Evolutionary conservation across 2,329 filamentous ascomycete genomes (phyloP), one percentile per base, ranked within the genome.

Genomic region (Aspergillus japonicus): DNA sequence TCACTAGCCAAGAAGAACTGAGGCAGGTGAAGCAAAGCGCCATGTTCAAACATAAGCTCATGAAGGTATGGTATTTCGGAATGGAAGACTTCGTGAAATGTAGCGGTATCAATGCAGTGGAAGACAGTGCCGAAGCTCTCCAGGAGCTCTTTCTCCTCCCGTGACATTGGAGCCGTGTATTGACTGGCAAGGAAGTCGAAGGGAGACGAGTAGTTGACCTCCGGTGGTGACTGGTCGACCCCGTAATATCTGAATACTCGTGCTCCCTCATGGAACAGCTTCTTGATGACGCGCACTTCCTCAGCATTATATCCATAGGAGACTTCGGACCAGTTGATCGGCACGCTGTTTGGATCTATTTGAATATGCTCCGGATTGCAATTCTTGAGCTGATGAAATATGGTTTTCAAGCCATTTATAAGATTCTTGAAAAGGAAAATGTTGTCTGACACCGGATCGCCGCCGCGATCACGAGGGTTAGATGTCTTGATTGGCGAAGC

Each of bases 1-100:
- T 99, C 95, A 69, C 93, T 97, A n/a, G 96, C 95, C 54, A 99
- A 85, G 77, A 99, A 95, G 76, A 98, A 99, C 72, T 99, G 95
- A 6, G 95, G 94, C 58, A 99, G 91, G 75, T 99, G 95, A 54
- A 99, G 83, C 44, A 99, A 83, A 26, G 92, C 91, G 2, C 92
- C 92, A 75, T 99, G 95, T 73, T 98, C 92, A 73, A 98, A 96
- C 78, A 96, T 97, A 84, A 98, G 94, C 64, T 96, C 90, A 74
- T 99, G 98, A 42, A 99, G 86, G 75, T 92, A 91, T 42, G 94
- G 94, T 62, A 99, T 98, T 79, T 98, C 95, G 62, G 93, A 91
- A 73, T 96, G 91, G 75, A 99, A 99, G 47, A 99, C 92, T 78
- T 99, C 95, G 70, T 99, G 93, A 73, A 99, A 99, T 0, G 94